Evolutionary conservation across 345 rosid genomes (phyloP), one percentile per base, ranked within the genome.

Genomic region (Syzygium grande): DNA sequence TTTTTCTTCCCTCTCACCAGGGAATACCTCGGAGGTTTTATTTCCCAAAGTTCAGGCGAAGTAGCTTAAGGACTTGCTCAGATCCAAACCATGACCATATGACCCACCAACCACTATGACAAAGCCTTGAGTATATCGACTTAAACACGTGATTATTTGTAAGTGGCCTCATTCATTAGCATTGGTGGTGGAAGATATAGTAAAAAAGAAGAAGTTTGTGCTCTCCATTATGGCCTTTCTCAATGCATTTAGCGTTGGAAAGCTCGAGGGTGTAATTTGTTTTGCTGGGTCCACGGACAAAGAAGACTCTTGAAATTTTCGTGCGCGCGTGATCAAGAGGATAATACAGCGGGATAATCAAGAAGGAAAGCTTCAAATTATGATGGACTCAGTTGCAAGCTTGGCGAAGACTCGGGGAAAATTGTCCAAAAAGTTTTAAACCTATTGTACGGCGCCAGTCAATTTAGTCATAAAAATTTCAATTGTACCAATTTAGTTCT

Each of bases 241-340:
- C 43, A 8, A 65, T 30, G 3, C 8, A 7, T 30, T 34, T 65
- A 65, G 78, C 41, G 5, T 30, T 38, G 83, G 21, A 73, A 73
- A 73, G 1, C 11, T 38, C 2, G 0, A 2, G 49, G 49, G 0
- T 0, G 11, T 38, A 3, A 38, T 73, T 19, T 73, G 14, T 5
- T 38, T 38, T 34, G 49, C 14, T 3, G 25, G 0, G 46, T 34
- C 79, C 0, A 17, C 22, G 13, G 46, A 30, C 46, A 68, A 34
- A 34, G 79, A 34, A 1, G 46, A 17, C 79, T 34, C 83, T 73
- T 19, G 25, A 5, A 34, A 34, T 38, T 30, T 30, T 34, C 5
- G 43, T 0, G 41, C 38, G 5, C 78, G 43, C 3, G 3, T 34
- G 11, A 30, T 17, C n/a, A 11, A 0, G 29, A 0, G 78, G 78